Conservation (phyloP, 345 rosid genomes). For the Pistacia vera region DNA sequence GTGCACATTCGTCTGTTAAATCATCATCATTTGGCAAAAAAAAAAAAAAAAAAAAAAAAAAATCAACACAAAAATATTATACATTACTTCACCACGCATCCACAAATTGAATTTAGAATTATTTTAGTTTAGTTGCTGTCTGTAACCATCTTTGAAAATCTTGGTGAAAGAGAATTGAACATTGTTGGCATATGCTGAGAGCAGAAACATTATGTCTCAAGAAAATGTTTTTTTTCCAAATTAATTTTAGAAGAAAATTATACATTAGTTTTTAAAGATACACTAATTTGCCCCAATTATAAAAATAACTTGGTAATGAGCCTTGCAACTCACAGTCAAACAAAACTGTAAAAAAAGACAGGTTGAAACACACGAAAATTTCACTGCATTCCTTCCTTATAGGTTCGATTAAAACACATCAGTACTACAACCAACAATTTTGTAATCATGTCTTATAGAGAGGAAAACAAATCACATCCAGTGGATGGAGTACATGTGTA, state of each 20-base stretch:
- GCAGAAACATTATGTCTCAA: no score
- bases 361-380: background rate
- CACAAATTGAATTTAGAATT: no score
- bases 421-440: slow-evolving; percentile 43
- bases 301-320: background rate
- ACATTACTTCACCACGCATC: no score
- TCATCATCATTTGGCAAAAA: background rate
- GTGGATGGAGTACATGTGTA: background rate
- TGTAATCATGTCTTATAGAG: background rate
- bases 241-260: background rate
- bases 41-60: background rate
- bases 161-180: no score
- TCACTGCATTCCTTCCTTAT: slow-evolving; percentile 42
- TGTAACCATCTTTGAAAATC: no score
- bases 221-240: background rate
- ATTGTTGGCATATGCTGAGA: no score
- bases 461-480: background rate
- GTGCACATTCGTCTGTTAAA: slow-evolving; percentile 72
- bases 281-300: background rate
- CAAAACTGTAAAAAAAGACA: background rate
- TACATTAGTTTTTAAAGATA: background rate
- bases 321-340: background rate
- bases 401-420: slow-evolving; percentile 80
- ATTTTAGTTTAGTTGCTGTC: no score
- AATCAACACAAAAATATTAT: no score